These are phyloP conservation scores for Zymoseptoria tritici DNA, from an alignment of 2,329 filamentous ascomycete genomes.

Conservation along the genomic window DNA sequence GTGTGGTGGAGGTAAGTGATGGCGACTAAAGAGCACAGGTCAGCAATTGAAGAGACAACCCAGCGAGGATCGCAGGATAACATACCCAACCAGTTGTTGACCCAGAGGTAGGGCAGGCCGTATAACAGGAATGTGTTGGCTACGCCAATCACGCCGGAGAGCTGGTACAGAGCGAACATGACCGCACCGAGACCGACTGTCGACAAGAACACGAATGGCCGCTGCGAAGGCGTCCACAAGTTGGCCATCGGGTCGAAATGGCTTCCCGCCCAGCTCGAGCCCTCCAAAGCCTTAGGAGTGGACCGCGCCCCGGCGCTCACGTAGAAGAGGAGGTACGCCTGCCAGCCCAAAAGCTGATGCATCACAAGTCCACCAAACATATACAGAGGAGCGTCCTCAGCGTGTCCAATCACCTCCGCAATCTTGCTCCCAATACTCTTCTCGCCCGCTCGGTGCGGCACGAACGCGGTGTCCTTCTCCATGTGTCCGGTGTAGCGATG, in stretches of 20 bases:
- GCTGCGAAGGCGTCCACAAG: conserved; percentile 40
- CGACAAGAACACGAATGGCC: conserved; percentile 49
- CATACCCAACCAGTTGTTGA: conserved; percentile 60
- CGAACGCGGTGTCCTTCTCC: conserved; percentile 31
- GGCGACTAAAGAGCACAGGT: conserved; percentile 44
- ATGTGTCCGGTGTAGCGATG: conserved; percentile 52
- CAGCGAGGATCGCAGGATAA: not conserved
- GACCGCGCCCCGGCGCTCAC: conserved; percentile 15
- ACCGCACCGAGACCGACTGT: conserved; percentile 54
- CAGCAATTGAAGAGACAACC: not conserved
- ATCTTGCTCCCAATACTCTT: conserved; percentile 2
- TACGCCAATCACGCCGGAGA: conserved; percentile 14
- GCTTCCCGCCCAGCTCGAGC: conserved; percentile 51
- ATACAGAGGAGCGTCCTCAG: conserved; percentile 24
- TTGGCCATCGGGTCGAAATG: conserved; percentile 52
- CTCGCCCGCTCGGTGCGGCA: conserved; percentile 20
- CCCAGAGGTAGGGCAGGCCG: conserved; percentile 60
- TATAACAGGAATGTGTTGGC: conserved; percentile 28
- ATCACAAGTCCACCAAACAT: conserved; percentile 12
- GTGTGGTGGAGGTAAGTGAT: conserved; percentile 73
- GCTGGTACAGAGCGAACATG: conserved; percentile 45
- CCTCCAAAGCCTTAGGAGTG: conserved; percentile 6
- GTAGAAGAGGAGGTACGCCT: conserved; percentile 22
- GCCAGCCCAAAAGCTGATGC: conserved; percentile 26
- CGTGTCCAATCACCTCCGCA: conserved; percentile 12